phyloP scores from a whole-genome alignment of 768 basidiomycete genomes.

The Lactarius indigo region DNA sequence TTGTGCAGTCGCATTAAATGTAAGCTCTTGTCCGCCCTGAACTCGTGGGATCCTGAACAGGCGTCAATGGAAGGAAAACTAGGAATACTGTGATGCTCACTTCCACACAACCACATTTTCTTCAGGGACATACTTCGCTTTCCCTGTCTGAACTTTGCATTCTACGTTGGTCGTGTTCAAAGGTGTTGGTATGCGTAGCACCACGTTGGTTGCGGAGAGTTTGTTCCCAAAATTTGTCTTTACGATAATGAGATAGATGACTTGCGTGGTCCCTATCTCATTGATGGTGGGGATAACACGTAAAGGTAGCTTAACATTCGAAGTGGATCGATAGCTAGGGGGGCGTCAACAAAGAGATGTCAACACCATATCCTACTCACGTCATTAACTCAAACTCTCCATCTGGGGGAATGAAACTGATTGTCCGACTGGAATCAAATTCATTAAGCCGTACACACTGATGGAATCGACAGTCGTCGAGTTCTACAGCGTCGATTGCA shows the following conservation, averaged over 20 bases:
- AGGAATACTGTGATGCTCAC: constrained; percentile 47
- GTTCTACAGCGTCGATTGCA: constrained; percentile 76
- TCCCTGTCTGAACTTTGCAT: constrained; percentile 87
- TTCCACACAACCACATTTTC: constrained; percentile 99
- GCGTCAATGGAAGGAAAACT: background rate
- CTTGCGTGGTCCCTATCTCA: constrained; percentile 88
- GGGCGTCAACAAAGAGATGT: constrained; percentile 4
- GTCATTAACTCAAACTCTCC: constrained; percentile 99
- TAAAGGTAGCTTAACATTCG: constrained; percentile 93
- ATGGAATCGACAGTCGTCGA: constrained; percentile 98
- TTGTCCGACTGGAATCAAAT: constrained; percentile 90
- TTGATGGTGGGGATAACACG: constrained; percentile 86
- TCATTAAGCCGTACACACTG: constrained; percentile 95
- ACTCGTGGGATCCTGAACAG: constrained; percentile 77
- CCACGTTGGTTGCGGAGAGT: constrained; percentile 87
- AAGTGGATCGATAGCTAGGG: constrained; percentile 87
- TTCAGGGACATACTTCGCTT: constrained; percentile 95
- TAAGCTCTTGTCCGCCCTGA: constrained; percentile 90
- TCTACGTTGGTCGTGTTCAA: constrained; percentile 91
- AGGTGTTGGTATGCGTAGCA: constrained; percentile 93
- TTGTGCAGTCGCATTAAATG: constrained; percentile 75
- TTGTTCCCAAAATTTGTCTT: constrained; percentile 90
- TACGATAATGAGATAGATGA: constrained; percentile 85
- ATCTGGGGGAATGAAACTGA: constrained; percentile 97
- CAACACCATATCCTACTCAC: constrained; percentile 40